Evolutionary conservation across 768 basidiomycete species (phyloP).

Genomic region (Boletus reticulatus): DNA sequence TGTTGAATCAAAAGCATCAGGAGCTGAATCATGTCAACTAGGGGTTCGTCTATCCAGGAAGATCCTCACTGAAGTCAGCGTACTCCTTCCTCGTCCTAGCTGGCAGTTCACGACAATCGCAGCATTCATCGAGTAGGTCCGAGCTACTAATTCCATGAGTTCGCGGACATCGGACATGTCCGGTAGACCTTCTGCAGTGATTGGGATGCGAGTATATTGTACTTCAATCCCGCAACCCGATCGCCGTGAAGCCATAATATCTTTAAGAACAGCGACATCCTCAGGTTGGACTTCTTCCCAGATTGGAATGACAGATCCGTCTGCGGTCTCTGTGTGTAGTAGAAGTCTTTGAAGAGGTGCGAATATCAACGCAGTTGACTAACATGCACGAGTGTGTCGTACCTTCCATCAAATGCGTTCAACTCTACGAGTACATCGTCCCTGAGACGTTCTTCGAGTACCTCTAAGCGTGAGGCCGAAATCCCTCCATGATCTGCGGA

Average conservation of each 20-base stretch:
- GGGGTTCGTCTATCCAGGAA: not conserved
- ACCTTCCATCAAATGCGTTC: constrained; percentile 81
- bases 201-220: constrained; percentile 81
- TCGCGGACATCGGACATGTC: constrained; percentile 74
- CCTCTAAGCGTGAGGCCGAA: constrained; percentile 83
- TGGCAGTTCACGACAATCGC: constrained; percentile 96
- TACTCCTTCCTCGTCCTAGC: constrained; percentile 89
- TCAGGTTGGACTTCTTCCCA: constrained; percentile 85
- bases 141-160: constrained; percentile 74
- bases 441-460: constrained; percentile 85
- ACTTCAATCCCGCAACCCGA: constrained; percentile 54
- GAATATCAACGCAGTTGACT: not conserved
- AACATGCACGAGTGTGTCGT: constrained; percentile 8
- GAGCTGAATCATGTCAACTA: constrained; percentile 43
- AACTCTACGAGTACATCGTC: constrained; percentile 87
- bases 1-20: constrained; percentile 79
- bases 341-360: constrained; percentile 52
- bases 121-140: constrained; percentile 62
- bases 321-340: constrained; percentile 83
- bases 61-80: constrained; percentile 72
- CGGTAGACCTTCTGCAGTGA: constrained; percentile 85
- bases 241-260: constrained; percentile 72
- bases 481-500: constrained; percentile 91
- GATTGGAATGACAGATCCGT: constrained; percentile 86
- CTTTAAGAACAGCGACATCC: constrained; percentile 79